Evolutionary conservation across 2,329 filamentous ascomycete species (phyloP).

Genomic region (Setomelanomma holmii): DNA sequence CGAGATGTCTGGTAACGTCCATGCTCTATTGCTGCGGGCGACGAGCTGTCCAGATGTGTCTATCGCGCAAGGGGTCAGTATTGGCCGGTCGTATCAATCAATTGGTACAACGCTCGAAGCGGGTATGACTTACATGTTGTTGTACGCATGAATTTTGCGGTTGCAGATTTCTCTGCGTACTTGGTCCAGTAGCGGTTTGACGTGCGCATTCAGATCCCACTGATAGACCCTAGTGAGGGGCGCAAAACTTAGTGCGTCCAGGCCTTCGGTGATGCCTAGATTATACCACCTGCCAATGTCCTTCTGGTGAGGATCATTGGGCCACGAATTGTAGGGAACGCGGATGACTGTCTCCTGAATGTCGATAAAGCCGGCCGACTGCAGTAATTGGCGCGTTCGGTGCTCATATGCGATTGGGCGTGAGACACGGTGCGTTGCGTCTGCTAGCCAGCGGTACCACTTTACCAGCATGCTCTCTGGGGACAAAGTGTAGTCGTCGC

Average conservation of each 20-base stretch:
- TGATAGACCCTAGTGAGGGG: slow-evolving; percentile 72
- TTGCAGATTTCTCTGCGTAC: slow-evolving; percentile 74
- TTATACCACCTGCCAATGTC: slow-evolving; percentile 85
- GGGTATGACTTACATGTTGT: slow-evolving; percentile 70
- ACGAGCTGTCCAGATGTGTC: slow-evolving; percentile 58
- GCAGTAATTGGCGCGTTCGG: slow-evolving; percentile 67
- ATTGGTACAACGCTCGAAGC: slow-evolving; percentile 28
- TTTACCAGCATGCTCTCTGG: slow-evolving; percentile 64
- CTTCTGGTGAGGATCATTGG: slow-evolving; percentile 67
- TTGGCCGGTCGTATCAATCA: slow-evolving; percentile 26
- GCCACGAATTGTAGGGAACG: slow-evolving; percentile 79
- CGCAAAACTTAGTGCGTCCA: slow-evolving; percentile 75
- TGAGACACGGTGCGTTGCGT: slow-evolving; percentile 70
- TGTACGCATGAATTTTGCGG: slow-evolving; percentile 74
- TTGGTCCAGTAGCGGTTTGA: slow-evolving; percentile 66
- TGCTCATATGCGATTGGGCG: slow-evolving; percentile 72
- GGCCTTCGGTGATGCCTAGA: slow-evolving; percentile 73
- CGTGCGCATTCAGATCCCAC: slow-evolving; percentile 66
- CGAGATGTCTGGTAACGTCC: neutral
- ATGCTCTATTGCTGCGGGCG: slow-evolving; percentile 50
- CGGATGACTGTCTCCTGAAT: slow-evolving; percentile 73
- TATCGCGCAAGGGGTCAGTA: slow-evolving; percentile 45
- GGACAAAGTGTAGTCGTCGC: slow-evolving; percentile 70
- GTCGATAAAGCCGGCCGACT: slow-evolving; percentile 78
- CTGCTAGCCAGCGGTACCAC: slow-evolving; percentile 74